A percentile compares a stretch with the other conserved stretches of the same genome.
phyloP scores from a whole-genome alignment of 2,329 filamentous ascomycete species.

The Arthroderma sp. region DNA sequence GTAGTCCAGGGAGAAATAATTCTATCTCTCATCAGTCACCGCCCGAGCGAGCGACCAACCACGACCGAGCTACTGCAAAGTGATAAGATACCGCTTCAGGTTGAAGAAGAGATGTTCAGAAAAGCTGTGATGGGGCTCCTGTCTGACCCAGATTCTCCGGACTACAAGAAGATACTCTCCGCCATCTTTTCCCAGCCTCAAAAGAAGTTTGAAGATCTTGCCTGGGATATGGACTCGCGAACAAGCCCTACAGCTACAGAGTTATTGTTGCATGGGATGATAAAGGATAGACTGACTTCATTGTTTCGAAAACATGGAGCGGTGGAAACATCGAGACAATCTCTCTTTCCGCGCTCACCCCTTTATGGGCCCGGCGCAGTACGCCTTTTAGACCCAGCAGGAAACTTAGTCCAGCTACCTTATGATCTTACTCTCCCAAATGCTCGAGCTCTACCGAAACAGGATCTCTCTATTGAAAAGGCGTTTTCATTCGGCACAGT shows the following conservation, averaged over 20 bases:
- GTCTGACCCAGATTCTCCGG: constrained; percentile 69
- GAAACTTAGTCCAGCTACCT: constrained; percentile 84
- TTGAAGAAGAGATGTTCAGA: constrained; percentile 83
- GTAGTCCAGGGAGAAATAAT: constrained; percentile 63
- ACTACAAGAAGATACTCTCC: constrained; percentile 81
- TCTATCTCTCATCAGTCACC: constrained; percentile 65
- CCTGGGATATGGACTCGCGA: constrained; percentile 59
- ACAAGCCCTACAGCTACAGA: constrained; percentile 39
- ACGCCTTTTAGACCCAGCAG: constrained; percentile 67
- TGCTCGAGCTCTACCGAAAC: constrained; percentile 65
- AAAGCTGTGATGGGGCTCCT: constrained; percentile 64
- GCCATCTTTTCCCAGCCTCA: constrained; percentile 66
- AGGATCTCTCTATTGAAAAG: constrained; percentile 53
- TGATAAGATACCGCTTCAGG: constrained; percentile 76
- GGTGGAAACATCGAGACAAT: constrained; percentile 61
- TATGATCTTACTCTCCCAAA: constrained; percentile 86
- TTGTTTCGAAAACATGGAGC: constrained; percentile 87
- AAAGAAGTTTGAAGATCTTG: constrained; percentile 67
- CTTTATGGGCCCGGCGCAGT: constrained; percentile 67
- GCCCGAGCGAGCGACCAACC: constrained; percentile 68
- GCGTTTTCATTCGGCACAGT: constrained; percentile 81
- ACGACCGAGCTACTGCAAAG: constrained; percentile 72
- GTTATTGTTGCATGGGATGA: constrained; percentile 57
- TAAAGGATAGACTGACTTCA: constrained; percentile 59
- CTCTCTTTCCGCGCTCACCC: constrained; percentile 68